Conservation (phyloP, 192 early-diverging fungal genomes). For the Rhizophagus sp. region DNA sequence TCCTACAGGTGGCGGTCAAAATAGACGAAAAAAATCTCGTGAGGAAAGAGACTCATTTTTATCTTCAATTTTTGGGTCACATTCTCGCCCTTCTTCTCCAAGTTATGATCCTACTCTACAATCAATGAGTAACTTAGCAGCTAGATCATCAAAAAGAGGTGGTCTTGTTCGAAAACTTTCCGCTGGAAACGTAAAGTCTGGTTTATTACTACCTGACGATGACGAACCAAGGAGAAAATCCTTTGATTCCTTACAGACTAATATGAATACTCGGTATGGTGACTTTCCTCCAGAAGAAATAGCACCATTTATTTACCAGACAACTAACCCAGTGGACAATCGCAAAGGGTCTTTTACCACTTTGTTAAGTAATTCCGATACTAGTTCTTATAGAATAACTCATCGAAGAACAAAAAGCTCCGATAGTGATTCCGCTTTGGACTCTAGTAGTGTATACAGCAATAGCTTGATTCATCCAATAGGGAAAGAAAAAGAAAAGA, state of each 20-base stretch:
- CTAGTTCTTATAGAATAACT: neutral
- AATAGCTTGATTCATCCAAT: neutral
- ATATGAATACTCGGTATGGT: conserved; percentile 4
- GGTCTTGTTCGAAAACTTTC: conserved; percentile 10
- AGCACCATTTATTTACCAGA: conserved; percentile 23
- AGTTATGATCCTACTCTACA: neutral
- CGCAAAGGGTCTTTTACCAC: neutral
- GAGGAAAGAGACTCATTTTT: conserved; percentile 26
- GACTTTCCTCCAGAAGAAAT: conserved; percentile 26
- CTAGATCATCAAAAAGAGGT: conserved; percentile 10
- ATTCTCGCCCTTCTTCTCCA: conserved; percentile 23
- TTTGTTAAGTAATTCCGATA: neutral
- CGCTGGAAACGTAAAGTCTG: neutral
- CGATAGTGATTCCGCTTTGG: conserved; percentile 22
- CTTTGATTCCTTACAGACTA: conserved; percentile 15
- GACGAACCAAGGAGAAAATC: conserved; percentile 24
- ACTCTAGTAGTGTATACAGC: neutral
- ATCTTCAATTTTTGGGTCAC: neutral
- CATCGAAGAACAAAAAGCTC: conserved; percentile 28
- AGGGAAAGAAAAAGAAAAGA: conserved; percentile 22
- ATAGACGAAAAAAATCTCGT: conserved; percentile 26
- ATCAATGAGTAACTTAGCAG: neutral
- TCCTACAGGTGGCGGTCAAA: conserved; percentile 5
- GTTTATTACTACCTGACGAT: neutral
- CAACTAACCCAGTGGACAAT: neutral